Base-by-base conservation (phyloP, 1,284 basidiomycete genomes). In the Xanthoconium separans region DNA sequence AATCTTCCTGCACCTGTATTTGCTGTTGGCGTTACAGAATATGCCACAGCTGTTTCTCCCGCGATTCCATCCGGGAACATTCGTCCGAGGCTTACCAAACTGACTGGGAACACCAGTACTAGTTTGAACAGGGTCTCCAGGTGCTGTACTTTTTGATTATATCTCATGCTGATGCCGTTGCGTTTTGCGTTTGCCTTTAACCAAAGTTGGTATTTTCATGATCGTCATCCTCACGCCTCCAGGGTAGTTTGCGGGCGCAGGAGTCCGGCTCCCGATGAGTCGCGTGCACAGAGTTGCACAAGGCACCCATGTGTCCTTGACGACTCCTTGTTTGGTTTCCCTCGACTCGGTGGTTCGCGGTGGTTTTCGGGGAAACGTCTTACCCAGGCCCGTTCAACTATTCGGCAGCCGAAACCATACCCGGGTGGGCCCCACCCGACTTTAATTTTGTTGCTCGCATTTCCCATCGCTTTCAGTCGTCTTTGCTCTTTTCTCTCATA, bases 31-130 rank as follows among this genome's bases (percentile, higher is more conserved):
- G 33, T 39, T 13, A 22, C 40, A 41, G n/a, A 6, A 40, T 36
- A 36, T 31, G 29, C 24, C 24, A 58, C 40, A 18, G 15, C 1
- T 18, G 4, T 53, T 61, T 42, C 47, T 50, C 55, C 49, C 37
- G 58, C 47, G 55, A 63, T 33, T 42, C 20, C 29, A 18, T 49
- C 30, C 24, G n/a, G 43, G 33, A 55, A 18, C 4, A 33, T 22
- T 41, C 13, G 7, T 39, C 54, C 40, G 44, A 59, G 15, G 31
- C 13, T 43, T 47, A 34, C 29, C 33, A 37, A 34, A 31, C 16
- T 30, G 39, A 36, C 37, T 43, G 30, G 49, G 49, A 58, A 36
- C 20, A n/a, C n/a, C n/a, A n/a, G n/a, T n/a, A 22, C 24, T 24
- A 15, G 39, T 31, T 18, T 10, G 20, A 27, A 13, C 40, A 41